Base-by-base conservation (phyloP, 2,329 filamentous ascomycete genomes). In the Huntiella decipiens region DNA sequence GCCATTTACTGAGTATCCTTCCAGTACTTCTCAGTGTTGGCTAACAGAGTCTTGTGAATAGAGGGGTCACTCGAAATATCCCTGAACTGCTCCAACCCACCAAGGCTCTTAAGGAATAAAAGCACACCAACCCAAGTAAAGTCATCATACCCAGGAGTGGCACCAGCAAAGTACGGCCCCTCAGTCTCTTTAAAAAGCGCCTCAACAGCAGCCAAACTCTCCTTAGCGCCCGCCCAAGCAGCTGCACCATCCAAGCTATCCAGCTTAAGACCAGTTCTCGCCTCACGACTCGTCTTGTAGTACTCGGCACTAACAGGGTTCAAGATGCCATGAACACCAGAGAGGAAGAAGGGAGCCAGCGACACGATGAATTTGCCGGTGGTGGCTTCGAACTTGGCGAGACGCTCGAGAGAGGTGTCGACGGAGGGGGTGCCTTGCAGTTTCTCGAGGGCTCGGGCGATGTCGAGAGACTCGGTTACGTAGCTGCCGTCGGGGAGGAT, bases 401-500 rank as follows among this genome's bases (percentile, higher is more conserved):
- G 61, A 35, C 66, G 58, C 0, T 69, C 66, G 0, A 70, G 67
- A 52, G 78, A 68, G 2, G 82, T 61, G 51, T 71, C 67, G 2
- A 81, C 56, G 0, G 71, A 62, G 0, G 77, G 77, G 16, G 63
- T 58, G 0, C 78, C 77, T 51, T 80, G 63, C 0, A 61, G 59
- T 45, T 66, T 60, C 54, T 84, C 78, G 33, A 85, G 63, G n/a
- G 63, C 63, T 11, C 60, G 52, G 12, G 71, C 74, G 51, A 85
- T 84, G 38, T 61, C 60, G 51, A 60, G 63, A 1, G 74, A 79
- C 55, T 84, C 77, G 71, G 77, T 80, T 6, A 79, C 52, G 54
- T 71, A 77, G 1, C 57, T 69, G 13, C 71, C 73, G 41, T 75
- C 67, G 0, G 68, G 64, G 40, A 77, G 63, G n/a, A 58, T 62